Evolutionary conservation across 495 filamentous ascomycete species (phyloP).

Genomic region (Haplographium delicatum): DNA sequence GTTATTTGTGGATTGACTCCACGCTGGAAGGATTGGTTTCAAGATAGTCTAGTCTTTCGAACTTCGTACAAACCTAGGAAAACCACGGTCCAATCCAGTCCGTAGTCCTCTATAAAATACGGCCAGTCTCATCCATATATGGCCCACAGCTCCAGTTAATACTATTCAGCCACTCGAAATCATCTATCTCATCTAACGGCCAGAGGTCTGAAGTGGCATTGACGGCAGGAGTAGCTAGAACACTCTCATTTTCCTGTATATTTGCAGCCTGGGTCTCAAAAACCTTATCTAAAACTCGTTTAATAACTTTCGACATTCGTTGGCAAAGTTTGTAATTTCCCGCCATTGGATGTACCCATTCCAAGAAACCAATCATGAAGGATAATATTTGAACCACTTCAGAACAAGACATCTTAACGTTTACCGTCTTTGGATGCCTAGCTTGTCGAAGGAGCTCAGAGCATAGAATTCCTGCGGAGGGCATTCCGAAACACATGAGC

Average conservation of each 20-base stretch:
- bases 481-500: constrained; percentile 18
- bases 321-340: constrained; percentile 17
- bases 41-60: too few species aligned
- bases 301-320: constrained; percentile 6
- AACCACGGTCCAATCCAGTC: too few species aligned
- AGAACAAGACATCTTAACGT: constrained; percentile 7
- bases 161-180: constrained; percentile 14
- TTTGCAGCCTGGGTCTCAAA: constrained; percentile 6
- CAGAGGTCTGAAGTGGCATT: neutral
- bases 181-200: constrained; percentile 6
- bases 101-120: too few species aligned
- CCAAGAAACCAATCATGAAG: constrained; percentile 16
- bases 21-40: too few species aligned
- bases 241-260: neutral
- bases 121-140: neutral
- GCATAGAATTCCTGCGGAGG: constrained; percentile 16
- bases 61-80: too few species aligned
- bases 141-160: constrained; percentile 13
- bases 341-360: constrained; percentile 16
- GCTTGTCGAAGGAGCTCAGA: constrained; percentile 14
- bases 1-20: too few species aligned
- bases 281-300: constrained; percentile 12
- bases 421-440: constrained; percentile 28
- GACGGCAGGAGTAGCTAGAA: neutral
- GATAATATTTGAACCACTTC: constrained; percentile 13